Percentiles rank a stretch among this genome's conserved stretches.
phyloP scores from a whole-genome alignment of 352 stramenopile genomes.

The Achlya hypogyna region DNA sequence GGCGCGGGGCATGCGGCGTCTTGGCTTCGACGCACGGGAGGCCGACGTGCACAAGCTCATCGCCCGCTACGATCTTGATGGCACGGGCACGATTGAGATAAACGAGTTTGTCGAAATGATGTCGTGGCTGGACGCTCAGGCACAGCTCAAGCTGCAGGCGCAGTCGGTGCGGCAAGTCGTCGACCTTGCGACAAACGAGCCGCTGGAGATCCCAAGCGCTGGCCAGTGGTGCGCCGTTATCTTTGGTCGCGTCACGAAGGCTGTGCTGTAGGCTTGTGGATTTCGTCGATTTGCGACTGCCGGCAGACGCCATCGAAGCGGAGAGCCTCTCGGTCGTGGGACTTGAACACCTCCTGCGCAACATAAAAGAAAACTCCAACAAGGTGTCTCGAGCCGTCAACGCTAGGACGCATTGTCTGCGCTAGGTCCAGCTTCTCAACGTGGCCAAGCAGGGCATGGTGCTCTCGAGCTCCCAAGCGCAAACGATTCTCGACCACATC shows the following conservation, averaged over 20 bases:
- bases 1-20: slow-evolving; percentile 34
- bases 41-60: slow-evolving; percentile 59
- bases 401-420: background rate
- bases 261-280: slow-evolving; percentile 25
- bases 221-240: slow-evolving; percentile 26
- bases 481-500: slow-evolving; percentile 48
- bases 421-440: slow-evolving; percentile 38
- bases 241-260: background rate
- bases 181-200: slow-evolving; percentile 42
- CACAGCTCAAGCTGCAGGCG: slow-evolving; percentile 18
- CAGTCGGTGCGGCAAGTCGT: slow-evolving; percentile 42
- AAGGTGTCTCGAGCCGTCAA: slow-evolving; percentile 25
- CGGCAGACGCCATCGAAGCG: slow-evolving; percentile 35
- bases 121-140: slow-evolving; percentile 21
- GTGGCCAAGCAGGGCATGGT: slow-evolving; percentile 62
- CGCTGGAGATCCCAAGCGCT: slow-evolving; percentile 49
- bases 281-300: slow-evolving; percentile 66
- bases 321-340: slow-evolving; percentile 44
- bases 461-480: slow-evolving; percentile 49
- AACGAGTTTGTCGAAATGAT: slow-evolving; percentile 73
- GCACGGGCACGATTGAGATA: slow-evolving; percentile 51
- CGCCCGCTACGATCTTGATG: slow-evolving; percentile 58
- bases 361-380: slow-evolving; percentile 59
- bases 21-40: slow-evolving; percentile 41
- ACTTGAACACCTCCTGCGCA: slow-evolving; percentile 60